These are phyloP conservation scores for Tothia fuscella DNA, from an alignment of 2,329 filamentous ascomycete species.

Conservation along the genomic window DNA sequence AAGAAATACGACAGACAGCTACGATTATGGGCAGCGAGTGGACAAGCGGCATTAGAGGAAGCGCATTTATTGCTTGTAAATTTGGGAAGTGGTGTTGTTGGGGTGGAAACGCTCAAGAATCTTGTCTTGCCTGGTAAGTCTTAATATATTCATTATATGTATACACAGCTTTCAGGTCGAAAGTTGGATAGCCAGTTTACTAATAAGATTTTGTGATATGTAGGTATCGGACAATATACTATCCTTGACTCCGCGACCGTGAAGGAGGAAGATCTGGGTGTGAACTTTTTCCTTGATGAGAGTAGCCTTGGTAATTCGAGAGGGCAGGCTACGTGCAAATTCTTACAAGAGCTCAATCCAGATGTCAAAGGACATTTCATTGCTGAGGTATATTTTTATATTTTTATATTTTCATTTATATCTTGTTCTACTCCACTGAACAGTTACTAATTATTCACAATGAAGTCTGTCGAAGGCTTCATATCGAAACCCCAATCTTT, in stretches of 20 bases:
- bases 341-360: conserved; percentile 80
- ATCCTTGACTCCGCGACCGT: conserved; percentile 75
- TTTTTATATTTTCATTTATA: too few relatives aligned
- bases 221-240: conserved; percentile 78
- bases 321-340: conserved; percentile 62
- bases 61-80: conserved; percentile 88
- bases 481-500: conserved; percentile 28
- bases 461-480: conserved; percentile 34
- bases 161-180: neutral
- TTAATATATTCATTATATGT: conserved; percentile 1
- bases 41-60: conserved; percentile 80
- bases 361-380: conserved; percentile 71
- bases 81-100: conserved; percentile 65
- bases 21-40: conserved; percentile 85
- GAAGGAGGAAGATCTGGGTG: conserved; percentile 71
- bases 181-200: too few relatives aligned
- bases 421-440: conserved; percentile 27
- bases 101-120: conserved; percentile 89
- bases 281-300: conserved; percentile 94
- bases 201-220: too few relatives aligned
- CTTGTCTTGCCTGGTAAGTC: conserved; percentile 70
- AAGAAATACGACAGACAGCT: conserved; percentile 85
- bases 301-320: conserved; percentile 62
- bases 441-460: conserved; percentile 26
- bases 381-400: conserved; percentile 34